Conservation (phyloP, 352 stramenopile species). For the Phytophthora ramorum region DNA sequence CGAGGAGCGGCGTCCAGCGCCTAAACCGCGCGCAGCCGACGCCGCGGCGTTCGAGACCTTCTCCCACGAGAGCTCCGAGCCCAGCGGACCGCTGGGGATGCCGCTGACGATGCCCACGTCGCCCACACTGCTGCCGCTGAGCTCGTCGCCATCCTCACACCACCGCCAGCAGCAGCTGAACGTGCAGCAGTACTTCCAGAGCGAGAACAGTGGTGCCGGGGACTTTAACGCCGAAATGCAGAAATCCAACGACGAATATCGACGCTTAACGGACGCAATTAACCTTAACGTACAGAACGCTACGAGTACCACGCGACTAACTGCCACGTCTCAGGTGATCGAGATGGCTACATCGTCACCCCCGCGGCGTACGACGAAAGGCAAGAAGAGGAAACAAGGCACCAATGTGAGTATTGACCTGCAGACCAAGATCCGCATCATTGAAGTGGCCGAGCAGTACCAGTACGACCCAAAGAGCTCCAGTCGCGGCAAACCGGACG, state of each 20-base stretch:
- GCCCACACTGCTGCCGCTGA: constrained; percentile 55
- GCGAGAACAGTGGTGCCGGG: constrained; percentile 22
- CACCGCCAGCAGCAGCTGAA: constrained; percentile 29
- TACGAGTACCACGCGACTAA: constrained; percentile 14
- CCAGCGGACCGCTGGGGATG: constrained; percentile 30
- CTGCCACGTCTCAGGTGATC: constrained; percentile 15
- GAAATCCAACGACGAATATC: constrained; percentile 54
- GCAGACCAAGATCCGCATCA: constrained; percentile 87
- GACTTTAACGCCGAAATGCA: constrained; percentile 60
- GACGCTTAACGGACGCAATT: constrained; percentile 47
- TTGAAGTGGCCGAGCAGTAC: constrained; percentile 84
- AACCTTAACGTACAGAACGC: constrained; percentile 24
- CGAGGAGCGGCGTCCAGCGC: constrained; percentile 20
- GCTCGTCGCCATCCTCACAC: constrained; percentile 41
- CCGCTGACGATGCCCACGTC: constrained; percentile 53
- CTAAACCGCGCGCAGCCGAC: constrained; percentile 2
- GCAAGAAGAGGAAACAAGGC: constrained; percentile 67
- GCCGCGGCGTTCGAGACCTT: constrained; percentile 31
- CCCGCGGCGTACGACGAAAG: constrained; percentile 2
- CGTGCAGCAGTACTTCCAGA: constrained; percentile 56
- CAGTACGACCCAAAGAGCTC: constrained; percentile 78
- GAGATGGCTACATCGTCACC: constrained; percentile 6
- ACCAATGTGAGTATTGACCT: constrained; percentile 80
- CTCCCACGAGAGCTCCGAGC: constrained; percentile 18
- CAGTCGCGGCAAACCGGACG: constrained; percentile 46